Percentiles rank a stretch among this genome's conserved stretches.
Evolutionary conservation across 148 eudicot genomes (phyloP).

Genomic region (Rhododendron ferrugineum): DNA sequence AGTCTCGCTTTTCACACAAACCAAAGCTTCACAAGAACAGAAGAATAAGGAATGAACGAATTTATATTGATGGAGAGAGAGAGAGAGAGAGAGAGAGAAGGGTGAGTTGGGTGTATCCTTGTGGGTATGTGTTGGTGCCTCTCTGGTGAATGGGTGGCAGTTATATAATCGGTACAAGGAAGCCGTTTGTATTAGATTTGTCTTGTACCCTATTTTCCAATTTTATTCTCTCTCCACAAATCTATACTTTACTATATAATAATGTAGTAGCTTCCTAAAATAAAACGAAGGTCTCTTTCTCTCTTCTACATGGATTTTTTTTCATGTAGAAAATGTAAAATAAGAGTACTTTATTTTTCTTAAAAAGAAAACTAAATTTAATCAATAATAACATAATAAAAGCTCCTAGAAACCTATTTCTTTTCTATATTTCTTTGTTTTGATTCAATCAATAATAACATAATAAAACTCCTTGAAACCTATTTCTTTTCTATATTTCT

Average conservation of each 20-base stretch:
- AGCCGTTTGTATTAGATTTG: constrained; percentile 27
- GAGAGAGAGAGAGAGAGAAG: neutral
- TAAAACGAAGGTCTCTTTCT: neutral
- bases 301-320: no score
- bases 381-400: no score
- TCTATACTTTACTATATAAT: no score
- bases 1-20: neutral
- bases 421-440: no score
- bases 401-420: no score
- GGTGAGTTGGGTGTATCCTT: neutral
- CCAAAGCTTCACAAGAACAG: neutral
- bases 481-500: no score
- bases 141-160: constrained; percentile 24
- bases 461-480: no score
- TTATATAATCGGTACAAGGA: constrained; percentile 19
- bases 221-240: neutral
- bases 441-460: no score
- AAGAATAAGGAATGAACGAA: constrained; percentile 4
- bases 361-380: no score
- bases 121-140: constrained; percentile 14
- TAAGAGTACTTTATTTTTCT: no score
- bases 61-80: neutral
- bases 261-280: no score
- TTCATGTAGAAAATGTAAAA: no score
- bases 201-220: neutral